Conservation (phyloP, 345 rosid species). For the Populus deltoides region DNA sequence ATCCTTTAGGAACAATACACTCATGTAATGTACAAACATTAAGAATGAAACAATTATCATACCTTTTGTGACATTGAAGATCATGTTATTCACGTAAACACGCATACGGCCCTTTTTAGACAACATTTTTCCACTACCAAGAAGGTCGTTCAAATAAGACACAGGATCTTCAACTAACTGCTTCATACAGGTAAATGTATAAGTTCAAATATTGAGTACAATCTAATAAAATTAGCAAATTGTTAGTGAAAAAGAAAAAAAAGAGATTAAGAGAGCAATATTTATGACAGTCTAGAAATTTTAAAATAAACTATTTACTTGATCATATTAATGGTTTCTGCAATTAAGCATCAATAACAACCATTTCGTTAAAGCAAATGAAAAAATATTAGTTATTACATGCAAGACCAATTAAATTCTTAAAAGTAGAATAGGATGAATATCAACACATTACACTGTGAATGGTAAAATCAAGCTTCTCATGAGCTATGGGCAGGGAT, state of each 20-base stretch:
- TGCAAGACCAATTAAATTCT: not conserved
- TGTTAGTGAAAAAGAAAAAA: not conserved
- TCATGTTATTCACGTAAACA: slow-evolving; percentile 62
- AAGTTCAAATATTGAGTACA: slow-evolving; percentile 7
- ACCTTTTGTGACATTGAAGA: slow-evolving; percentile 67
- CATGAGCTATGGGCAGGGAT: too few species aligned
- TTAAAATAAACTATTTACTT: not conserved
- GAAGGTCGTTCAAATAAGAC: slow-evolving; percentile 55
- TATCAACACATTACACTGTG: too few species aligned
- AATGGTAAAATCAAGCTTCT: too few species aligned
- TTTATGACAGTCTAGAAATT: not conserved
- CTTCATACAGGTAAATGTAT: slow-evolving; percentile 12
- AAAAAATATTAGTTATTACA: not conserved
- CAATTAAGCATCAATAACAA: not conserved
- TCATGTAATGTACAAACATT: not conserved
- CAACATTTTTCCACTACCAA: slow-evolving; percentile 69
- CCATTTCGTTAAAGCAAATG: not conserved
- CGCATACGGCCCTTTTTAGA: slow-evolving; percentile 68
- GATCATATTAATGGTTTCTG: not conserved
- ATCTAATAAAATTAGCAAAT: not conserved
- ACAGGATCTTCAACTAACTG: slow-evolving; percentile 79
- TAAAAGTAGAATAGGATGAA: not conserved
- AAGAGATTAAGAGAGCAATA: not conserved
- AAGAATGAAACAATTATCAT: slow-evolving; percentile 17
- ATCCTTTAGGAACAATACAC: not conserved